A percentile compares a stretch with the other conserved stretches of the same genome.
Conservation (phyloP, 768 basidiomycete genomes). For the Porpolomopsis calyptriformis region DNA sequence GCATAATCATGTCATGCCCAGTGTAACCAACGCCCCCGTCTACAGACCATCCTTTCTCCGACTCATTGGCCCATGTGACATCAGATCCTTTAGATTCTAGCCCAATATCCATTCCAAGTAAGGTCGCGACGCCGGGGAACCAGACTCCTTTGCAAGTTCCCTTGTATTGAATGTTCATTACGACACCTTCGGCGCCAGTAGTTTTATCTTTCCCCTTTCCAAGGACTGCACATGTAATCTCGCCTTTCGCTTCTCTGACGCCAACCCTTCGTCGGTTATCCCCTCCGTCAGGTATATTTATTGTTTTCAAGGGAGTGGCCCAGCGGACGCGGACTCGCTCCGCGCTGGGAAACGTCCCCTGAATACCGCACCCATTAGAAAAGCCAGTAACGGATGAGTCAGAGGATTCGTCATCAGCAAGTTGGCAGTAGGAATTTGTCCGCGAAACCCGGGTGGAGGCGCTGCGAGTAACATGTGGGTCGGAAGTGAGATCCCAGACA, state of each 20-base stretch:
- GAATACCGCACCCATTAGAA: conserved; percentile 55
- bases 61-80: conserved; percentile 51
- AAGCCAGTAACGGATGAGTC: conserved; percentile 51
- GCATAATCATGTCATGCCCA: conserved; percentile 49
- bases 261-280: conserved; percentile 61
- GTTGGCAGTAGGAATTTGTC: conserved; percentile 51
- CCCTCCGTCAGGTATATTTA: conserved; percentile 31
- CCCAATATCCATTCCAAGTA: conserved; percentile 67
- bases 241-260: conserved; percentile 55
- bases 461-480: conserved; percentile 60
- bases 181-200: conserved; percentile 37
- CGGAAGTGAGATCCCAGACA: conserved; percentile 67
- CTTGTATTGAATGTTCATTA: conserved; percentile 61
- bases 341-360: conserved; percentile 68
- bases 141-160: conserved; percentile 68
- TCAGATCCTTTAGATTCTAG: conserved; percentile 61
- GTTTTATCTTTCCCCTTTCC: conserved; percentile 36
- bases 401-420: conserved; percentile 76
- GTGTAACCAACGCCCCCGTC: conserved; percentile 58
- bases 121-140: conserved; percentile 75
- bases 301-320: conserved; percentile 51
- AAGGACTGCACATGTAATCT: conserved; percentile 51
- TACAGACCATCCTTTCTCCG: conserved; percentile 46
- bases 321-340: conserved; percentile 69
- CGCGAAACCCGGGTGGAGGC: conserved; percentile 38